Conservation (phyloP, 2,329 filamentous ascomycete species). For the Penicillium sp. region DNA sequence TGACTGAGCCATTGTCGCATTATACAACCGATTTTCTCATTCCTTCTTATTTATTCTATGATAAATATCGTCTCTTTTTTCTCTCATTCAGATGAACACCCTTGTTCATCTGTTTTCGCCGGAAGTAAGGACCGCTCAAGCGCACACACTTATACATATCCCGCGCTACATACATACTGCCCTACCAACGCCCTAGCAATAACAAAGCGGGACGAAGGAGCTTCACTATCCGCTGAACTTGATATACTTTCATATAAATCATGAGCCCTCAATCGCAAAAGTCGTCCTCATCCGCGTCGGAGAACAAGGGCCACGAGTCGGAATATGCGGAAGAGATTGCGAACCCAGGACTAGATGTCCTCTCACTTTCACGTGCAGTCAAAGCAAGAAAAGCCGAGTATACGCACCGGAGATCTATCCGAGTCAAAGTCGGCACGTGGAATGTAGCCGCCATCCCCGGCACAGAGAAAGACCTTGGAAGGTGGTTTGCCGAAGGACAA, state of each 20-base stretch:
- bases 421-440: conserved; percentile 91
- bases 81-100: not conserved
- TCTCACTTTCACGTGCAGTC: conserved; percentile 58
- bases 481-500: conserved; percentile 81
- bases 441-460: conserved; percentile 85
- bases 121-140: conserved; percentile 12
- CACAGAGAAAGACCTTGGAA: conserved; percentile 80
- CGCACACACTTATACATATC: conserved; percentile 5
- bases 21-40: not conserved
- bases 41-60: not conserved
- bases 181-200: not conserved
- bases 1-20: conserved; percentile 11
- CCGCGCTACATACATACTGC: conserved; percentile 1
- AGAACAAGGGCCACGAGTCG: conserved; percentile 14
- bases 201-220: not conserved
- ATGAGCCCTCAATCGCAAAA: conserved; percentile 12
- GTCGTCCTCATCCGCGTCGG: conserved; percentile 12
- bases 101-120: not conserved
- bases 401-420: conserved; percentile 68
- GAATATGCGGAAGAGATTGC: conserved; percentile 18
- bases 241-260: not conserved
- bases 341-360: conserved; percentile 29
- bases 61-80: not conserved
- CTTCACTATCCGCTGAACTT: not conserved
- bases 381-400: conserved; percentile 77